Evolutionary conservation across 2,329 filamentous ascomycete species (phyloP), one percentile per base, ranked within the genome.

Genomic region (Bipolaris bicolor): DNA sequence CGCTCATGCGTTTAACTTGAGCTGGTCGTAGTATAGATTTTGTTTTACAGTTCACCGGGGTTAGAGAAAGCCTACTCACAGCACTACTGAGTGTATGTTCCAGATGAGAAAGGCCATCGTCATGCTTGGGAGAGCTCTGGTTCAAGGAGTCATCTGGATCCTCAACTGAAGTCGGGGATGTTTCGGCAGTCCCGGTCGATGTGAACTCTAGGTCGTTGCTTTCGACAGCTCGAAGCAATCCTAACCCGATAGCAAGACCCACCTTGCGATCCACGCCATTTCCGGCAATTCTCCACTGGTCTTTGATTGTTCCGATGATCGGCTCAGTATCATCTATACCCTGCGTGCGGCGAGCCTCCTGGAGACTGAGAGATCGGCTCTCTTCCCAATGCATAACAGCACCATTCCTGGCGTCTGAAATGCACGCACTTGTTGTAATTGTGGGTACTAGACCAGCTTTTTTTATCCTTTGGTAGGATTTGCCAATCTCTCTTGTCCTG

Each of bases 261-360:
- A 91, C 84, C 22, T 86, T 84, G 7, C 90, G 79, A 2, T 90
- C 85, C 0, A 96, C 91, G 26, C 88, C 90, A 72, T 96, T 96
- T 0, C 91, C 91, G 0, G 93, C 80, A 18, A 91, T 85, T 52
- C 82, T 84, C 77, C 84, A 87, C 68, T 91, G 88, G 1, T 86
- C 77, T 0, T 36, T 9, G 0, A 82, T 72, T 0, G 52, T 67
- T 0, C 90, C 90, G 1, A 93, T 73, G 0, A 96, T 72, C 0
- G 93, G 82, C 55, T 94, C 91, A 5, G 86, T 62, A 53, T 94
- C 89, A 0, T 81, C 85, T 39, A 90, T 86, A 0, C 89, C 88
- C 71, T 95, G 91, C 0, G 87, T 88, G 1, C 89, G 79, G 1
- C 88, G 78, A 0, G 82, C 84, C 72, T 95, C 91, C 78, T 88